Conservation (phyloP, 2,329 filamentous ascomycete genomes). For the Monilinia aucupariae region DNA sequence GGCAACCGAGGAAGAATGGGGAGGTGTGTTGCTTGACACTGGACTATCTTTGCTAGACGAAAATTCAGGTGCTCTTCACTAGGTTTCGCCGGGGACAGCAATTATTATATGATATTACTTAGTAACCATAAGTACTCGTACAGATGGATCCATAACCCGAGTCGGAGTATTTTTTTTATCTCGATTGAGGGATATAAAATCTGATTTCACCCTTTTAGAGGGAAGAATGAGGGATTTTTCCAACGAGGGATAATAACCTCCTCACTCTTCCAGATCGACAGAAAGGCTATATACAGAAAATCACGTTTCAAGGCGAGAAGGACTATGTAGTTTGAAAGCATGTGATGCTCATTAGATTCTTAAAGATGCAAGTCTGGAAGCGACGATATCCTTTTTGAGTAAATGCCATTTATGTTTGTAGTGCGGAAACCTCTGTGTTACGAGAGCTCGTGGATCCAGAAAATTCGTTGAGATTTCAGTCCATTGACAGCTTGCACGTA, state of each 20-base stretch:
- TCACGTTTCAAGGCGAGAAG: not conserved
- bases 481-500: not conserved
- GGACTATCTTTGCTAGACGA: too few relatives aligned
- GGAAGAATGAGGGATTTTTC: not conserved
- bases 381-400: not conserved
- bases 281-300: too few relatives aligned
- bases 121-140: too few relatives aligned
- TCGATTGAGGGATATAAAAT: conserved; percentile 1
- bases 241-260: not conserved
- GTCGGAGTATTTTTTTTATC: not conserved
- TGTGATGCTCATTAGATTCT: not conserved
- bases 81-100: not conserved
- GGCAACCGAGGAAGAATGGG: not conserved
- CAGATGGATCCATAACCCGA: not conserved
- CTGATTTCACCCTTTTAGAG: not conserved
- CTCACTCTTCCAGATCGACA: not conserved
- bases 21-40: not conserved
- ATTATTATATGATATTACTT: not conserved
- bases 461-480: not conserved
- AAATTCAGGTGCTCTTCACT: too few relatives aligned
- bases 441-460: not conserved
- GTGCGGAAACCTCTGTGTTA: not conserved
- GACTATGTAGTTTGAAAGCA: not conserved
- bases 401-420: not conserved
- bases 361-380: not conserved